Percentiles rank a stretch among this genome's conserved stretches.
These are phyloP conservation scores for Staphylotrichum tortipilum DNA, from an alignment of 495 filamentous ascomycete genomes.

Conservation along the genomic window DNA sequence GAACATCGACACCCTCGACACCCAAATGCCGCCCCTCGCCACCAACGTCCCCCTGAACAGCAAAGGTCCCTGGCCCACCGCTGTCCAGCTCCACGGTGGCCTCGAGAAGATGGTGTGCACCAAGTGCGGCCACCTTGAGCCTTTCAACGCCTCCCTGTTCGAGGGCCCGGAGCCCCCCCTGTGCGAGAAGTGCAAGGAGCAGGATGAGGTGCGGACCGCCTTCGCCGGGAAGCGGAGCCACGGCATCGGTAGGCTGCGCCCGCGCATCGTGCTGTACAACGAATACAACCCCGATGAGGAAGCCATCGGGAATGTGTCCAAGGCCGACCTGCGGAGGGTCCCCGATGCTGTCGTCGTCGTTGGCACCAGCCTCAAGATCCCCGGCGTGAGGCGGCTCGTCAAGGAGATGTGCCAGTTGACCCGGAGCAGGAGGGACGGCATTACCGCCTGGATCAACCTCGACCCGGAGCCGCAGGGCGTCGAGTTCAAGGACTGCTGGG, in stretches of 20 bases:
- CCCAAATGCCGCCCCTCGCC: slow-evolving; percentile 65
- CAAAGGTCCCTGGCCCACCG: slow-evolving; percentile 87
- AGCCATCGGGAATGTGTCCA: slow-evolving; percentile 84
- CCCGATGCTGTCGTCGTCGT: slow-evolving; percentile 92
- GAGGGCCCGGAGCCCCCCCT: slow-evolving; percentile 75
- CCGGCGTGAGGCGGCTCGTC: slow-evolving; percentile 79
- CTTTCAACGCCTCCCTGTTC: slow-evolving; percentile 74
- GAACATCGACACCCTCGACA: slow-evolving; percentile 93
- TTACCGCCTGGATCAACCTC: slow-evolving; percentile 91
- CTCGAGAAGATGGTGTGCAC: slow-evolving; percentile 93
- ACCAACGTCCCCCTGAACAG: slow-evolving; percentile 60
- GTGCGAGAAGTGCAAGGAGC: slow-evolving; percentile 65
- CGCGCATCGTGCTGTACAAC: slow-evolving; percentile 94
- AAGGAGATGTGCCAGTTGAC: slow-evolving; percentile 81
- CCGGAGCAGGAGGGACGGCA: slow-evolving; percentile 70
- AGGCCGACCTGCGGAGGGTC: slow-evolving; percentile 69
- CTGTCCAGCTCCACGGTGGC: slow-evolving; percentile 90
- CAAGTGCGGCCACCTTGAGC: slow-evolving; percentile 71
- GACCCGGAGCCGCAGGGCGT: slow-evolving; percentile 70
- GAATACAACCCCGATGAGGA: slow-evolving; percentile 94
- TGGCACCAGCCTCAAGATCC: slow-evolving; percentile 90
- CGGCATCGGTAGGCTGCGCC: slow-evolving; percentile 81
- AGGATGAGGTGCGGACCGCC: slow-evolving; percentile 66
- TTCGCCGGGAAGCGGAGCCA: slow-evolving; percentile 83
- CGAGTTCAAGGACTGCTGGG: slow-evolving; percentile 87